Evolutionary conservation across 2,329 filamentous ascomycete species (phyloP).

Genomic region (Penicillium sp.): DNA sequence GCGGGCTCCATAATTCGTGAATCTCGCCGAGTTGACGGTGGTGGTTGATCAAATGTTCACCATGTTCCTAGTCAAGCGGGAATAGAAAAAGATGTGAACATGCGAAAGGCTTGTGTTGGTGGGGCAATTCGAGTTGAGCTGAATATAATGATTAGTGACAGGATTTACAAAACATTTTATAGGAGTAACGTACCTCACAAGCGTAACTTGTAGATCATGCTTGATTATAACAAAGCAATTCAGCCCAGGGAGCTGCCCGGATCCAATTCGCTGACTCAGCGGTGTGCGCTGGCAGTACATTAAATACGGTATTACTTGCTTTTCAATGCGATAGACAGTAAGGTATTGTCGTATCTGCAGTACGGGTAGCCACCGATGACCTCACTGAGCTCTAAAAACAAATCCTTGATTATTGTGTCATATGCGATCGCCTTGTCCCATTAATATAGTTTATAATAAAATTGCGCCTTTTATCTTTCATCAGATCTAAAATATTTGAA

Average conservation of each 20-base stretch:
- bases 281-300: neutral
- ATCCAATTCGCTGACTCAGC: conserved; percentile 14
- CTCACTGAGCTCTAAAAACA: conserved; percentile 23
- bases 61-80: conserved; percentile 18
- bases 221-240: conserved; percentile 7
- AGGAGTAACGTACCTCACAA: neutral
- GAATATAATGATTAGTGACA: neutral
- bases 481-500: neutral
- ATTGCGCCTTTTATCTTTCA: neutral
- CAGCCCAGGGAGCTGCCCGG: conserved; percentile 1
- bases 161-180: neutral
- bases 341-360: conserved; percentile 10
- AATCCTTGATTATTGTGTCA: conserved; percentile 8
- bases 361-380: conserved; percentile 25
- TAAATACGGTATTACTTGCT: neutral
- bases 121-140: neutral
- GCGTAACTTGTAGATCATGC: neutral
- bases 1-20: conserved; percentile 30
- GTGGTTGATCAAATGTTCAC: conserved; percentile 24
- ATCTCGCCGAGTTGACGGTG: conserved; percentile 21
- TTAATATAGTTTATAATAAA: neutral
- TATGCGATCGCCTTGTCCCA: neutral
- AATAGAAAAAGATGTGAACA: conserved; percentile 2
- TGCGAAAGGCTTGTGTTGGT: neutral
- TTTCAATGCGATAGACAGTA: too few species aligned